Evolutionary conservation across 805 yeast genomes (phyloP), one percentile per base, ranked within the genome.

Genomic region (Phaffomyces opuntiae): DNA sequence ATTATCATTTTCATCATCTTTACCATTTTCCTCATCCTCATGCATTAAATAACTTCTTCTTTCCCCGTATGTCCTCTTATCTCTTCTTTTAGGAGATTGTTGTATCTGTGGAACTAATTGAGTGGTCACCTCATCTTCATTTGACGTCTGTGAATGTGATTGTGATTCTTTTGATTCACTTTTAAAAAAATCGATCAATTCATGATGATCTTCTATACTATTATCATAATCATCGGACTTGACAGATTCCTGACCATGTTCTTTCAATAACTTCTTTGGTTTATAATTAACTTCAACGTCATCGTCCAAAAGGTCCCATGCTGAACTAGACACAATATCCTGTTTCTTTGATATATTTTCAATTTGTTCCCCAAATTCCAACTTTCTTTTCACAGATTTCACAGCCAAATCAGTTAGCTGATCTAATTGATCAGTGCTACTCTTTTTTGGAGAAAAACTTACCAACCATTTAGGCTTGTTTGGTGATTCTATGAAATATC

Each of bases 41-140:
- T 62, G 53, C 25, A 52, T 41, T 9, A 50, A 38, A 37, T 45
- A 64, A 43, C 62, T 60, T 47, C 69, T 50, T 8, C 50, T 53
- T 7, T 29, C 26, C 2, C 70, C 69, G 46, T 68, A 67, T 8
- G 58, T 59, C 36, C 40, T 50, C 37, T 16, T 27, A 26, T 51
- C 26, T 44, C 50, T 43, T 42, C 48, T 49, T 12, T 46, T 19
- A 37, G 52, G 50, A 19, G 46, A 44, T 33, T 38, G 34, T 9
- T 38, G 42, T 7, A 35, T 34, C 11, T 21, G 25, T 17, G 14
- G n/a, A 16, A 38, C 7, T 4, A 25, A 14, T 5, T 13, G 16
- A 13, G 11, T 7, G 1, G 33, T 12, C 9, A 11, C 16, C 14
- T 45, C 36, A 4, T 36, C 37, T 41, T 46, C 36, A 5, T 33